Evolutionary conservation across 1,284 basidiomycete species (phyloP).

Genomic region (Leccinum pseudoinsigne): DNA sequence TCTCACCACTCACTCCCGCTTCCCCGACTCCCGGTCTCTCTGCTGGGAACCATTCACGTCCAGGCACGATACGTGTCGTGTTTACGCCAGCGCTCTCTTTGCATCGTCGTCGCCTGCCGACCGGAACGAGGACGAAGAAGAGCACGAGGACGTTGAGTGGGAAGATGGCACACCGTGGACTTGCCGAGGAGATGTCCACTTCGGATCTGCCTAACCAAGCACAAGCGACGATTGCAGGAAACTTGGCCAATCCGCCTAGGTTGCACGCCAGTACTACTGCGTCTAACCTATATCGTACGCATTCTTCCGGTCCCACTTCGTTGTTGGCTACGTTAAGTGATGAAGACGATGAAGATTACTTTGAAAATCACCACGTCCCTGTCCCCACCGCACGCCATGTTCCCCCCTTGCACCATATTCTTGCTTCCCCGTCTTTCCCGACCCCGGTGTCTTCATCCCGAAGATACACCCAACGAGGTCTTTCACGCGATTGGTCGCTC

Average conservation of each 20-base stretch:
- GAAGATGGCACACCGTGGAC: constrained; percentile 55
- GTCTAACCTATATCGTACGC: constrained; percentile 78
- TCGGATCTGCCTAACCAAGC: constrained; percentile 84
- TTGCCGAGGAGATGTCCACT: constrained; percentile 50
- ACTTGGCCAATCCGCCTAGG: constrained; percentile 75
- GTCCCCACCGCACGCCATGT: constrained; percentile 12
- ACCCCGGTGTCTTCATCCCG: constrained; percentile 67
- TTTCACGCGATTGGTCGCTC: constrained; percentile 69
- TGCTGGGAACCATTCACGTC: constrained; percentile 20
- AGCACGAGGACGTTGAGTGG: constrained; percentile 73
- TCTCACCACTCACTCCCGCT: constrained; percentile 40
- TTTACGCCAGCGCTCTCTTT: constrained; percentile 62
- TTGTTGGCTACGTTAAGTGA: constrained; percentile 61
- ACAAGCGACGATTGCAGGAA: constrained; percentile 84
- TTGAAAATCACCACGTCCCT: constrained; percentile 48
- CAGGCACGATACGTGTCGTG: constrained; percentile 45
- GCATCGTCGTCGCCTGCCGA: constrained; percentile 69
- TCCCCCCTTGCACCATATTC: constrained; percentile 14
- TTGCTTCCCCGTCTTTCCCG: constrained; percentile 47
- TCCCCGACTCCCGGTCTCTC: constrained; percentile 44
- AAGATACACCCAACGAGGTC: constrained; percentile 68
- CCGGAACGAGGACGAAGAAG: constrained; percentile 81
- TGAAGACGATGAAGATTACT: constrained; percentile 72
- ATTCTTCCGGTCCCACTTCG: constrained; percentile 55
- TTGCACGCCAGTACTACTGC: constrained; percentile 81